Evolutionary conservation across 202 grass and related monocot genomes (phyloP).

Genomic region (Schoenoplectus tabernaemontani): DNA sequence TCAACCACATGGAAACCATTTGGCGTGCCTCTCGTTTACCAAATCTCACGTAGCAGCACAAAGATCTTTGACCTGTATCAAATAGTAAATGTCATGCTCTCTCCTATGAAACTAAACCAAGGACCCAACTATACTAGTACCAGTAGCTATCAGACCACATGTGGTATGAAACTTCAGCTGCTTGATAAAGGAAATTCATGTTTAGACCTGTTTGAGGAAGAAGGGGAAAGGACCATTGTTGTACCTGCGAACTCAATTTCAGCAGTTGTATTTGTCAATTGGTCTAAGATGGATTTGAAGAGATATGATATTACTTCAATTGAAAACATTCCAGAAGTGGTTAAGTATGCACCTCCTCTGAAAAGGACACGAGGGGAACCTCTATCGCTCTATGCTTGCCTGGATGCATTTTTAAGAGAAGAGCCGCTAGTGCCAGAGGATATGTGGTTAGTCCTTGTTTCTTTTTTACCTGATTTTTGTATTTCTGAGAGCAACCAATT

Average conservation of each 20-base stretch:
- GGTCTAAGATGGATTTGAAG: conserved; percentile 65
- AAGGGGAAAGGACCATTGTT: conserved; percentile 29
- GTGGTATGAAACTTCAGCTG: conserved; percentile 53
- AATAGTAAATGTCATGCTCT: conserved; percentile 52
- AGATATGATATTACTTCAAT: conserved; percentile 54
- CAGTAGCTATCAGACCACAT: conserved; percentile 35
- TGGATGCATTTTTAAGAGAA: conserved; percentile 98
- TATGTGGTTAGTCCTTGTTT: conserved; percentile 91
- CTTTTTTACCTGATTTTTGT: neutral
- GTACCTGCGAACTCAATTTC: conserved; percentile 47
- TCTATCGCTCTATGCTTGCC: conserved; percentile 88
- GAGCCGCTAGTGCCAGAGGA: conserved; percentile 97
- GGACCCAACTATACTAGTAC: conserved; percentile 36
- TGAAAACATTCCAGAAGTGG: conserved; percentile 78
- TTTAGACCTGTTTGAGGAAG: conserved; percentile 51
- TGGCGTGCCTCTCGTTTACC: conserved; percentile 77
- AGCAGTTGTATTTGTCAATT: conserved; percentile 74
- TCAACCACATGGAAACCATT: conserved; percentile 56
- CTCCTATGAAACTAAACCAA: conserved; percentile 52
- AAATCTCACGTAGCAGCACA: conserved; percentile 59
- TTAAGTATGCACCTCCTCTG: conserved; percentile 77
- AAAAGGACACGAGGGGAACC: conserved; percentile 97
- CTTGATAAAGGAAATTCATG: conserved; percentile 66
- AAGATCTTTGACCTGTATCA: conserved; percentile 64
- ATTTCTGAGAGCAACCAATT: neutral